Evolutionary conservation across 2,329 filamentous ascomycete species (phyloP), one percentile per base, ranked within the genome.

Genomic region (Fusarium chaquense): DNA sequence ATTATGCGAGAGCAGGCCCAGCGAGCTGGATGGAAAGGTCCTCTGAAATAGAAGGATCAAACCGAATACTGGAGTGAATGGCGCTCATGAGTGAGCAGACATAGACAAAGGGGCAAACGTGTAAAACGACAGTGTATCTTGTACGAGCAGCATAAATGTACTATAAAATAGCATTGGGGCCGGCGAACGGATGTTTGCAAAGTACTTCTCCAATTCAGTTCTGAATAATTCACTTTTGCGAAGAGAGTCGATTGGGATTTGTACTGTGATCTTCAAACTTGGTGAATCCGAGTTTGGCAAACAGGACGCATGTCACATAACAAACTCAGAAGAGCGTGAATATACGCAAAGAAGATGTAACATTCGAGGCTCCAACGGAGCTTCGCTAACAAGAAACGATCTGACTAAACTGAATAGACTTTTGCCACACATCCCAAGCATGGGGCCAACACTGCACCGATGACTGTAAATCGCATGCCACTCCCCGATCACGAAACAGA

Each of bases 1-100:
- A 71, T 79, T 32, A 72, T 76, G 20, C 74, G 73, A 66, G 78
- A 81, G 60, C 67, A 80, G 66, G 73, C 78, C 6, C 75, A 72
- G 62, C 70, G 76, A 26, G 76, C 77, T 13, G 79, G 79, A 4
- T 80, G 76, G 73, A 75, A 77, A 22, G 64, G 66, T 18, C 43
- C 74, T 62, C 18, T 66, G 49, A 51, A 62, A 51, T 58, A 49
- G 60, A 75, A 22, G 18, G 47, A 36, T 26, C 20, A 13, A 33
- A 47, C 16, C 44, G 50, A 49, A 51, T 51, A 20, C 40, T 45
- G 20, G 28, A 33, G 22, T 22, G 32, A 43, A 18, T 28, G 20
- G 33, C 40, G 40, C 46, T 36, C 22, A 55, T 26, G 30, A 54
- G 36, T 53, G 44, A 58, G 38, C 41, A 3, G 33, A 57, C 20